A percentile compares a stretch with the other conserved stretches of the same genome.
Conservation (phyloP, 2,329 filamentous ascomycete species). For the Fusarium robinianum region DNA sequence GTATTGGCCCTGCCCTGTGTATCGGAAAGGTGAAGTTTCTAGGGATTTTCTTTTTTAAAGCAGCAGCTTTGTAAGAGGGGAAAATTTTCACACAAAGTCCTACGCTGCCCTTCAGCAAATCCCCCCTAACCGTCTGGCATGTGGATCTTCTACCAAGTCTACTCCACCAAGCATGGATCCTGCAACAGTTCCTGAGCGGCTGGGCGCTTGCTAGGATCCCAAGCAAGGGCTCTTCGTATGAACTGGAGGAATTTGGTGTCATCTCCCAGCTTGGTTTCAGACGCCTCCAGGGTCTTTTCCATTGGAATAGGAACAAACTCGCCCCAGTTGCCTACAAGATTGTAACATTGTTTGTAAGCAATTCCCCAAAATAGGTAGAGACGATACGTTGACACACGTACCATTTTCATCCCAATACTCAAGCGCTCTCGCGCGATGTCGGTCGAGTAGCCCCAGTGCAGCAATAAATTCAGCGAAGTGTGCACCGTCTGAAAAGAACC, state of each 20-base stretch:
- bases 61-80: no score
- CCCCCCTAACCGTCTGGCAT: no score
- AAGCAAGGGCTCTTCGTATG: slow-evolving; percentile 30
- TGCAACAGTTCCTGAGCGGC: slow-evolving; percentile 32
- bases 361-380: not conserved
- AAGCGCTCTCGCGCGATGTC: slow-evolving; percentile 13
- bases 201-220: slow-evolving; percentile 27
- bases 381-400: slow-evolving; percentile 7
- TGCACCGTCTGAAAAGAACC: slow-evolving; percentile 26
- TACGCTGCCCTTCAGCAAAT: no score
- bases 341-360: no score
- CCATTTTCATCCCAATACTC: slow-evolving; percentile 34
- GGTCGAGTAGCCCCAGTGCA: slow-evolving; percentile 27
- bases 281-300: slow-evolving; percentile 22
- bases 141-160: no score
- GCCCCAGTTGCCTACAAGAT: slow-evolving; percentile 28
- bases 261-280: slow-evolving; percentile 26
- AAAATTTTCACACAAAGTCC: no score
- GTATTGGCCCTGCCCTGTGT: no score
- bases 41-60: no score
- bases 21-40: no score
- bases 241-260: slow-evolving; percentile 28
- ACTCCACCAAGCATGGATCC: slow-evolving; percentile 30
- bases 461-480: slow-evolving; percentile 34
- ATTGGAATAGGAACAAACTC: slow-evolving; percentile 28